Base-by-base conservation (phyloP, 2,329 filamentous ascomycete species). In the Diplodia seriata region DNA sequence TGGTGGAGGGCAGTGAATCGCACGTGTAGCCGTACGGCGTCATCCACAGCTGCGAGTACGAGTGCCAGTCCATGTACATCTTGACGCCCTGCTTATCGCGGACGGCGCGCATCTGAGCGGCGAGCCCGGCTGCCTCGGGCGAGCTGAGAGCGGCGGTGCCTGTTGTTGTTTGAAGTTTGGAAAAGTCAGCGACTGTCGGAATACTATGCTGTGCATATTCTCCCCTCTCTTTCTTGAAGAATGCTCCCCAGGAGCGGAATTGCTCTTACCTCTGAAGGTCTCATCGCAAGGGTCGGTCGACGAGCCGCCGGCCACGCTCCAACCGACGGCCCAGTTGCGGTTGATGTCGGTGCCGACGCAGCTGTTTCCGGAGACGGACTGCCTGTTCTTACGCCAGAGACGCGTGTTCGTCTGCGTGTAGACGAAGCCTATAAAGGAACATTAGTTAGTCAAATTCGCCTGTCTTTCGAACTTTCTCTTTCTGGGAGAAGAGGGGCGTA, bases 1-100 rank as follows among this genome's bases (percentile, higher is more conserved):
- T 78, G 69, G 86, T 84, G 62, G 80, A 77, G 5, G 84, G 74
- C 14, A 78, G 74, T 18, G 76, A 79, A 26, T 77, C 78, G 79
- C 87, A 89, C 3, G 83, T 84, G 77, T 88, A 89, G 43, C 87
- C 87, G 72, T 89, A 90, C 1, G 81, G 62, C n/a, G 33, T 54
- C 62, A 65, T 65, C 62, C 62, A 65, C 20, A 65, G 62, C 62
- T 65, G 62, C 62, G 62, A 65, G 77, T 89, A 91, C 0, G 86
- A 83, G 77, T 91, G 89, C 74, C 85, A 87, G 76, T 91, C 89
- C 70, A 90, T 85, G 76, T 85, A 91, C 2, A 89, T 80, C 72
- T 86, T 85, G 50, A 90, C 78, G 1, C 86, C 85, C 69, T 85
- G 81, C 18, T 75, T 75, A 2, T 74, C 73, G 3, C 80, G 78